Evolutionary conservation across 2,329 filamentous ascomycete species (phyloP).

Genomic region (Calonectria fujianensis): DNA sequence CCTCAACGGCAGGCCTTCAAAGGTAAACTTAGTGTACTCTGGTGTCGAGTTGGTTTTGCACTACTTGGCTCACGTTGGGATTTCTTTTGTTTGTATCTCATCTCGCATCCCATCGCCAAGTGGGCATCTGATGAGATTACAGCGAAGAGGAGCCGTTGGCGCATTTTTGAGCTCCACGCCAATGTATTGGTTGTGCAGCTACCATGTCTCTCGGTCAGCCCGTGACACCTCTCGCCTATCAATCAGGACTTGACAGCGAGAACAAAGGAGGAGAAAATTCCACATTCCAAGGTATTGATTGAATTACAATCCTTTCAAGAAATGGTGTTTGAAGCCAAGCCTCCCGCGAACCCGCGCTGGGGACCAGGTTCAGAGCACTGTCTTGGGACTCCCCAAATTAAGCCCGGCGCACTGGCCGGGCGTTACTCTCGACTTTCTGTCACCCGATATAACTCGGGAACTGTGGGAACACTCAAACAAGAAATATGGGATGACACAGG

Average conservation of each 20-base stretch:
- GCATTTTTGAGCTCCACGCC: slow-evolving; percentile 45
- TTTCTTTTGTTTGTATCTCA: slow-evolving; percentile 49
- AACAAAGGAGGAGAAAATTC: background rate
- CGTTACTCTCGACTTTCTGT: slow-evolving; percentile 32
- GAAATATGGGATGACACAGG: slow-evolving; percentile 27
- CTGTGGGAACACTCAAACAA: slow-evolving; percentile 19
- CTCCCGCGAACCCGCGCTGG: background rate
- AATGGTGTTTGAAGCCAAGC: background rate
- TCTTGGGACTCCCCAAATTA: slow-evolving; percentile 19
- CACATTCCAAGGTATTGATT: background rate
- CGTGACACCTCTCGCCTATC: background rate
- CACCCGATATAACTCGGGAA: slow-evolving; percentile 30
- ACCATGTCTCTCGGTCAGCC: slow-evolving; percentile 29
- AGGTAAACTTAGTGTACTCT: slow-evolving; percentile 40
- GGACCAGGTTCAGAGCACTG: background rate
- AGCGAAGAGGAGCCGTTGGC: slow-evolving; percentile 53
- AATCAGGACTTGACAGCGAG: background rate
- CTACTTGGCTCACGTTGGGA: slow-evolving; percentile 37
- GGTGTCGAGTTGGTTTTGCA: slow-evolving; percentile 41
- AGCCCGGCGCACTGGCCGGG: slow-evolving; percentile 30
- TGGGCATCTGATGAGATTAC: slow-evolving; percentile 54
- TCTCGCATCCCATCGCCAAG: slow-evolving; percentile 54
- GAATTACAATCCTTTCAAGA: background rate
- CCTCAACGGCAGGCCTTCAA: slow-evolving; percentile 50
- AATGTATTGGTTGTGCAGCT: slow-evolving; percentile 29